These are phyloP conservation scores for Cystobasidium pallidum DNA, from an alignment of 1,284 basidiomycete species.

Conservation along the genomic window DNA sequence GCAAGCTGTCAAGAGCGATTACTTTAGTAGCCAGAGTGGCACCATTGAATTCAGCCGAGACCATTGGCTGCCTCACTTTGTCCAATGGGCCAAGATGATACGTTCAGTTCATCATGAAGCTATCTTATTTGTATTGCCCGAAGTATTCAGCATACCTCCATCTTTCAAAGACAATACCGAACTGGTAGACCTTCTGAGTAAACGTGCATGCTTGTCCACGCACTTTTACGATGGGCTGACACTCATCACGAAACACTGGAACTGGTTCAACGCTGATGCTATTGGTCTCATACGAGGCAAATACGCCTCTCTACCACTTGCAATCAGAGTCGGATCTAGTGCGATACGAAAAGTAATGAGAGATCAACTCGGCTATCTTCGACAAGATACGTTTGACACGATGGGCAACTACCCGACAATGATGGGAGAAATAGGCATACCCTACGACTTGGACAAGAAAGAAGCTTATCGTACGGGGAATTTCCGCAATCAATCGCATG, in stretches of 20 bases:
- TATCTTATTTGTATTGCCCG: slow-evolving; percentile 88
- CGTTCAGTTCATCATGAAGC: slow-evolving; percentile 76
- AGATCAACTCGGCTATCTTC: slow-evolving; percentile 79
- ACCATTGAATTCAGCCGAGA: slow-evolving; percentile 73
- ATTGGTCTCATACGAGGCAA: slow-evolving; percentile 78
- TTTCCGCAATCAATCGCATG: slow-evolving; percentile 68
- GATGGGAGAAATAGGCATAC: slow-evolving; percentile 94
- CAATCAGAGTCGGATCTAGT: slow-evolving; percentile 69
- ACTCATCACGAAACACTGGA: slow-evolving; percentile 61
- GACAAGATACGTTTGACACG: slow-evolving; percentile 66
- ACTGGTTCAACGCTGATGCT: slow-evolving; percentile 83
- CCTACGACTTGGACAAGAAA: slow-evolving; percentile 74
- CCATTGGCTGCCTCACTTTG: slow-evolving; percentile 81
- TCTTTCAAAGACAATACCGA: slow-evolving; percentile 45
- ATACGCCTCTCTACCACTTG: slow-evolving; percentile 66
- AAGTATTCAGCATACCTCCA: slow-evolving; percentile 73
- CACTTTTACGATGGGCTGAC: slow-evolving; percentile 95
- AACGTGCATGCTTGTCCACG: slow-evolving; percentile 73
- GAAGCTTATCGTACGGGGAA: slow-evolving; percentile 60
- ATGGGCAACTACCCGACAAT: slow-evolving; percentile 80
- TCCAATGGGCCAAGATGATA: slow-evolving; percentile 68
- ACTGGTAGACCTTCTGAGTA: slow-evolving; percentile 18
- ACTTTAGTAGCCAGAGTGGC: slow-evolving; percentile 64
- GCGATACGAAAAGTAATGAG: slow-evolving; percentile 82
- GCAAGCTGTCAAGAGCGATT: slow-evolving; percentile 71